These are phyloP conservation scores for Russula vinacea DNA, from an alignment of 768 basidiomycete species.

Conservation along the genomic window DNA sequence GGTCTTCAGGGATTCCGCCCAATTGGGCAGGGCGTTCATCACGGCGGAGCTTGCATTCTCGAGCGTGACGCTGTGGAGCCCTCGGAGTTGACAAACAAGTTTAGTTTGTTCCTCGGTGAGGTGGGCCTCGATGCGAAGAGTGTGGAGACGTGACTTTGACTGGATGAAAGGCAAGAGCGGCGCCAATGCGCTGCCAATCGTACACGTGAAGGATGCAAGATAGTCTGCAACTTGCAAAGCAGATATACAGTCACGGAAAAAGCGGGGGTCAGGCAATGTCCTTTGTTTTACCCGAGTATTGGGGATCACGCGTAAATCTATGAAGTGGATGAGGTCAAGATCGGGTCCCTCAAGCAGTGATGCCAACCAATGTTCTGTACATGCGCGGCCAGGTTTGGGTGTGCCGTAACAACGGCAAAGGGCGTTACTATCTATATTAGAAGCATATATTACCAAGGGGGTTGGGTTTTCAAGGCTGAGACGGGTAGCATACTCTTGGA, in stretches of 20 bases:
- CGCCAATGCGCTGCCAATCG: slow-evolving; percentile 43
- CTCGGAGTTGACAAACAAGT: slow-evolving; percentile 41
- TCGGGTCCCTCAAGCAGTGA: slow-evolving; percentile 5
- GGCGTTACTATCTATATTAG: slow-evolving; percentile 50
- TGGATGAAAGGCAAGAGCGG: slow-evolving; percentile 49
- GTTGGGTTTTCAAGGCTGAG: neutral
- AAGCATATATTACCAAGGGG: neutral
- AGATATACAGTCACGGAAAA: slow-evolving; percentile 51
- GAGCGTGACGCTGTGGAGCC: slow-evolving; percentile 48
- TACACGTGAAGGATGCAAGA: slow-evolving; percentile 56
- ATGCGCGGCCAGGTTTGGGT: slow-evolving; percentile 53
- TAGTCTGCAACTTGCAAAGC: slow-evolving; percentile 51
- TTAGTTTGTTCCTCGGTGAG: slow-evolving; percentile 51
- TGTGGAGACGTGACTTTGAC: slow-evolving; percentile 44
- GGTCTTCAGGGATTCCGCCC: slow-evolving; percentile 45
- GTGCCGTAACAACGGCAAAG: slow-evolving; percentile 55
- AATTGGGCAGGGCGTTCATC: slow-evolving; percentile 55
- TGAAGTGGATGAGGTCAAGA: slow-evolving; percentile 8
- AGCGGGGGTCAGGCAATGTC: slow-evolving; percentile 40
- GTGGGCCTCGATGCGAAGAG: slow-evolving; percentile 50
- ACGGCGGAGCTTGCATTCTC: slow-evolving; percentile 63
- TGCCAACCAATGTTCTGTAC: slow-evolving; percentile 57
- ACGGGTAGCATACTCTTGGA: slow-evolving; percentile 41
- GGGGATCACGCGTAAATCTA: slow-evolving; percentile 53
- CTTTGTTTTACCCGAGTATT: slow-evolving; percentile 36